Evolutionary conservation across 495 filamentous ascomycete genomes (phyloP).

Genomic region (Terfezia claveryi): DNA sequence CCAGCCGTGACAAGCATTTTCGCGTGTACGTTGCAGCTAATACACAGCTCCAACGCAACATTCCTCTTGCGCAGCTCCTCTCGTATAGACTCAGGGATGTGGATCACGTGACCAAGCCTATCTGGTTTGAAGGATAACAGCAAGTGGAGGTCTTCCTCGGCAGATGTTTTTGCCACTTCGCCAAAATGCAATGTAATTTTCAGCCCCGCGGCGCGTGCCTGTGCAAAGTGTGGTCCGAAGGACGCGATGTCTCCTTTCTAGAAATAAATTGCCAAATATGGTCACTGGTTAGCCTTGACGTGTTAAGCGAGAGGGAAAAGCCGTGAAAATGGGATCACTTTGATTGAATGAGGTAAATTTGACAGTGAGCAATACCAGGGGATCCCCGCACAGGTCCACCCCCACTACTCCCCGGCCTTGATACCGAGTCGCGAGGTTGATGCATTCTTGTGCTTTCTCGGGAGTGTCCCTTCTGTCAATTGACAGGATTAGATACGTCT

Average conservation of each 20-base stretch:
- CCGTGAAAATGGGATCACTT: neutral
- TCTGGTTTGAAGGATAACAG: slow-evolving; percentile 45
- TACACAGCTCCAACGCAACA: slow-evolving; percentile 51
- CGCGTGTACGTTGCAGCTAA: slow-evolving; percentile 63
- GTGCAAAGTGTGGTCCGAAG: slow-evolving; percentile 33
- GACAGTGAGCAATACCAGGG: slow-evolving; percentile 19
- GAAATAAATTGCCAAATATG: neutral
- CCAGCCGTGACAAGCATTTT: slow-evolving; percentile 31
- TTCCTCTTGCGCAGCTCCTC: slow-evolving; percentile 29
- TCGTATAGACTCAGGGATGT: slow-evolving; percentile 37
- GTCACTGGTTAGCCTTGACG: too few relatives aligned
- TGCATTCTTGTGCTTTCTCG: slow-evolving; percentile 33
- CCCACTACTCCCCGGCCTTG: slow-evolving; percentile 40
- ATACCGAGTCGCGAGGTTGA: slow-evolving; percentile 40
- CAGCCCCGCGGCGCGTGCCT: slow-evolving; percentile 30
- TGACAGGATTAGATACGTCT: slow-evolving; percentile 47
- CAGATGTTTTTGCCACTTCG: slow-evolving; percentile 33
- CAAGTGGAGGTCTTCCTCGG: slow-evolving; percentile 33
- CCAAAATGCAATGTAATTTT: slow-evolving; percentile 60
- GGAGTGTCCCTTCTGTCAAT: slow-evolving; percentile 42
- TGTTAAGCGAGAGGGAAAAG: neutral
- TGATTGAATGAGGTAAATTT: neutral
- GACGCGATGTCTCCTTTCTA: slow-evolving; percentile 32
- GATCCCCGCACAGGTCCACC: slow-evolving; percentile 64
- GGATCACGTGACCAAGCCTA: slow-evolving; percentile 59